Evolutionary conservation across 2,329 filamentous ascomycete genomes (phyloP).

Genomic region (Pseudogymnoascus sp.): DNA sequence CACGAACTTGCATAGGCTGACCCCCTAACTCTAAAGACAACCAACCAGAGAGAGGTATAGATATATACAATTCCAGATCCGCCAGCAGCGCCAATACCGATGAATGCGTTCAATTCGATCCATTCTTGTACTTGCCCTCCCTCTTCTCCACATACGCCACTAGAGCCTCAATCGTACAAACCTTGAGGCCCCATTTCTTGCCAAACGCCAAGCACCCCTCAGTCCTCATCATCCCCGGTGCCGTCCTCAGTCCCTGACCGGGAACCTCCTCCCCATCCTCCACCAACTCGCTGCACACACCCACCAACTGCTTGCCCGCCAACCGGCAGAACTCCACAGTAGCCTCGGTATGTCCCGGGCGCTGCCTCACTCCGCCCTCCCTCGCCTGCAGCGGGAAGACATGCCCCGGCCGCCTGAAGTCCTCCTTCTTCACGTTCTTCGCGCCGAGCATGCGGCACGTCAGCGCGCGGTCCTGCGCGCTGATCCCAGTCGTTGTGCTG

Average conservation of each 20-base stretch:
- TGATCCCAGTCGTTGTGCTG: slow-evolving; percentile 79
- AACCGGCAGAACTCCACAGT: slow-evolving; percentile 83
- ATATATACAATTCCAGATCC: slow-evolving; percentile 6
- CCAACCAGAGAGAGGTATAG: slow-evolving; percentile 1
- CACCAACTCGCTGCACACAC: slow-evolving; percentile 85
- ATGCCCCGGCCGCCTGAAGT: slow-evolving; percentile 79
- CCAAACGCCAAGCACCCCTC: slow-evolving; percentile 87
- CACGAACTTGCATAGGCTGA: background rate
- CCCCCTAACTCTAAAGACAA: slow-evolving; percentile 1
- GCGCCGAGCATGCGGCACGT: slow-evolving; percentile 74
- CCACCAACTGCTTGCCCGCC: slow-evolving; percentile 68
- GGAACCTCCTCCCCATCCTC: slow-evolving; percentile 69
- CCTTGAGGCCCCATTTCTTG: slow-evolving; percentile 77
- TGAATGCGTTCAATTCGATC: background rate
- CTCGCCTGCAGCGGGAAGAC: slow-evolving; percentile 76
- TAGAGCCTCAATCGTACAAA: slow-evolving; percentile 91
- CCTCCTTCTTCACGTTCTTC: slow-evolving; percentile 39
- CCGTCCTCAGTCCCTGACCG: slow-evolving; percentile 56
- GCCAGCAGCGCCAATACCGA: background rate
- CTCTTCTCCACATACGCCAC: slow-evolving; percentile 70
- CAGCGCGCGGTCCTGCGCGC: slow-evolving; percentile 75
- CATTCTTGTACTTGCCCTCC: slow-evolving; percentile 45
- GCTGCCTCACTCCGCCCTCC: slow-evolving; percentile 69
- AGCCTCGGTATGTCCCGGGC: slow-evolving; percentile 87
- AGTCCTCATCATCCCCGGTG: slow-evolving; percentile 83